Evolutionary conservation across 1,284 basidiomycete genomes (phyloP).

Genomic region (Ceratobasidium sp.): DNA sequence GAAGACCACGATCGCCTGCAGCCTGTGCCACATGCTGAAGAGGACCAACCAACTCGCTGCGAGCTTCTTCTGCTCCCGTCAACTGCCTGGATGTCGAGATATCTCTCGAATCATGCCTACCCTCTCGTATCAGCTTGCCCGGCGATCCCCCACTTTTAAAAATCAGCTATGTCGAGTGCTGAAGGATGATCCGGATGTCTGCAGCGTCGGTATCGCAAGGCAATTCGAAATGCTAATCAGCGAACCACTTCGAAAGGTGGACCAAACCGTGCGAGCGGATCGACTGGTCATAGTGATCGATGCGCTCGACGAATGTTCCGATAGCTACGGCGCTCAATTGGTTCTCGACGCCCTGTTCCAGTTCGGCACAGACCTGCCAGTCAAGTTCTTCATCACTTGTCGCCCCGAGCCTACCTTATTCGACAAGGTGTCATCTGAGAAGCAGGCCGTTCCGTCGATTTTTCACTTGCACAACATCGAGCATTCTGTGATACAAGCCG

Average conservation of each 20-base stretch:
- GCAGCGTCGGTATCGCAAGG: background rate
- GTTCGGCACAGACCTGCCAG: background rate
- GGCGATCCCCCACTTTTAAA: background rate
- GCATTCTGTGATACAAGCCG: slow-evolving; percentile 30
- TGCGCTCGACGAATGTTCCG: slow-evolving; percentile 39
- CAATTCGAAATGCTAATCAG: background rate
- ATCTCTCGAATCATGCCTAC: background rate
- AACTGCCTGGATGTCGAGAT: background rate
- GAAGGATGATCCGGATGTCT: background rate
- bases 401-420: slow-evolving; percentile 26
- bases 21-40: background rate
- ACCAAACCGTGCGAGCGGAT: background rate
- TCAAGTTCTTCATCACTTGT: slow-evolving; percentile 40
- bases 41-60: background rate
- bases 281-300: slow-evolving; percentile 37
- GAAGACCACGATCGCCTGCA: background rate
- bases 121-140: slow-evolving; percentile 20
- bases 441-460: too few relatives aligned
- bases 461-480: slow-evolving; percentile 42
- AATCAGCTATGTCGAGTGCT: background rate
- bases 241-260: background rate
- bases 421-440: background rate
- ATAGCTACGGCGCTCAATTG: background rate
- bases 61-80: background rate
- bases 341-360: slow-evolving; percentile 11